Percentiles rank a stretch among this genome's conserved stretches.
phyloP scores from a whole-genome alignment of 768 basidiomycete genomes.

The Ramaria sp. region DNA sequence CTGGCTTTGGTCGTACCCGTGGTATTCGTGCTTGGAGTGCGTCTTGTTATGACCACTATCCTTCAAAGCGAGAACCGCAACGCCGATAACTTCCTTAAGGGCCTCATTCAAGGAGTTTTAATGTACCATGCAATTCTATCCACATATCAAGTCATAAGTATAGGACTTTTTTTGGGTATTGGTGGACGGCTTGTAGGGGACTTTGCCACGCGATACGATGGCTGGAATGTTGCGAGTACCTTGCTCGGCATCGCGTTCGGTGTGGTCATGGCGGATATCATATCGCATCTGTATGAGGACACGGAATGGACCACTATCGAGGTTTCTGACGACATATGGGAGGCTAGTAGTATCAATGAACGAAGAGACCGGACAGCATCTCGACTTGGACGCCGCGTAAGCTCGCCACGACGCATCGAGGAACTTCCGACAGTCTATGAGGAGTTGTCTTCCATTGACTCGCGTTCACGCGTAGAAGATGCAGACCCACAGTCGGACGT shows the following conservation, averaged over 20 bases:
- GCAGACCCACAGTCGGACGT: background rate
- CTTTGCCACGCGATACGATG: conserved; percentile 43
- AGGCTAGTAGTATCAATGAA: background rate
- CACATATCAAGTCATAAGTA: conserved; percentile 38
- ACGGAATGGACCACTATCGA: conserved; percentile 15
- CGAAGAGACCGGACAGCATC: background rate
- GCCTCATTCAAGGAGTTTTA: conserved; percentile 67
- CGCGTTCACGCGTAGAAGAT: conserved; percentile 6
- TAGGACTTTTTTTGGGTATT: conserved; percentile 47
- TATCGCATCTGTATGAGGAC: conserved; percentile 54
- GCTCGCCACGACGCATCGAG: conserved; percentile 9
- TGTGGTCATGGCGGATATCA: conserved; percentile 57
- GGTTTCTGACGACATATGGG: conserved; percentile 1
- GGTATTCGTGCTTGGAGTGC: background rate
- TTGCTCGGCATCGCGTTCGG: conserved; percentile 60
- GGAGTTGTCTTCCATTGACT: conserved; percentile 8
- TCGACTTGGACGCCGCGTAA: background rate
- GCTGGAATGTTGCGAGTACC: conserved; percentile 43
- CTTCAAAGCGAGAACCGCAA: conserved; percentile 5
- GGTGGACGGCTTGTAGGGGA: conserved; percentile 54
- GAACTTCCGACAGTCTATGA: conserved; percentile 6
- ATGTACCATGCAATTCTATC: conserved; percentile 51
- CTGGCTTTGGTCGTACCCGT: background rate
- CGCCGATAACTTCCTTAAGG: conserved; percentile 37
- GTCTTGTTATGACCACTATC: background rate